Base-by-base conservation (phyloP, 768 basidiomycete genomes). In the Neoboletus magnificus region DNA sequence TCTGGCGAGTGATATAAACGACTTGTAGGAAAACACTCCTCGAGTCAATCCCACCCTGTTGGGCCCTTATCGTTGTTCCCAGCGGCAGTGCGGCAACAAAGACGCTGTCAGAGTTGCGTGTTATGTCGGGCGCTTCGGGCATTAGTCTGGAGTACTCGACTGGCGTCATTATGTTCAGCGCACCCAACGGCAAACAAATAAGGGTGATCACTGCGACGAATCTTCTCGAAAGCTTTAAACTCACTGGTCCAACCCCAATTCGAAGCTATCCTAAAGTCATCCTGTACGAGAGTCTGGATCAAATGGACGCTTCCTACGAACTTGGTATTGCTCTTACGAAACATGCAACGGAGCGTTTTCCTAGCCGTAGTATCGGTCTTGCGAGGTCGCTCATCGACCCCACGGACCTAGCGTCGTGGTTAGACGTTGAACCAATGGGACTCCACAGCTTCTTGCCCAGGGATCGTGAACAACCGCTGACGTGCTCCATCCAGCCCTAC, bases 221-320 rank as follows among this genome's bases (percentile, higher is more conserved):
- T 45, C 74, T 89, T 12, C 74, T 88, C 15, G 52, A 69, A 33
- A 73, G 76, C 9, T 58, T 86, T 36, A 73, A 65, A 10, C 61
- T 69, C 25, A 64, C 69, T 30, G 64, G 69, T 48, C 62, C 67
- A 12, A 62, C 60, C 23, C 35, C 43, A 30, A 18, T 63, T 64
- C 50, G 54, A 64, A 68, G 58, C 5, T 76, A 75, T 41, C 76
- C 93, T 22, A 75, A 79, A 58, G 68, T 96, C 33, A 82, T 95
- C 32, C 66, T 98, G 5, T 87, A 89, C 57, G 94, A 98, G 59
- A 86, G 88, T 62, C 74, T 99, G 18, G 91, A 98, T 62, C 82
- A 89, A 30, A 77, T 99, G 52, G 85, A 93, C 66, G 73, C 84
- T 18, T 71, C 74, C 2, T 97, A 95, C 72, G 97, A 99, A 67